A percentile compares a stretch with the other conserved stretches of the same genome.
Conservation (phyloP, 2,329 filamentous ascomycete species). For the Pseudogymnoascus sp. region DNA sequence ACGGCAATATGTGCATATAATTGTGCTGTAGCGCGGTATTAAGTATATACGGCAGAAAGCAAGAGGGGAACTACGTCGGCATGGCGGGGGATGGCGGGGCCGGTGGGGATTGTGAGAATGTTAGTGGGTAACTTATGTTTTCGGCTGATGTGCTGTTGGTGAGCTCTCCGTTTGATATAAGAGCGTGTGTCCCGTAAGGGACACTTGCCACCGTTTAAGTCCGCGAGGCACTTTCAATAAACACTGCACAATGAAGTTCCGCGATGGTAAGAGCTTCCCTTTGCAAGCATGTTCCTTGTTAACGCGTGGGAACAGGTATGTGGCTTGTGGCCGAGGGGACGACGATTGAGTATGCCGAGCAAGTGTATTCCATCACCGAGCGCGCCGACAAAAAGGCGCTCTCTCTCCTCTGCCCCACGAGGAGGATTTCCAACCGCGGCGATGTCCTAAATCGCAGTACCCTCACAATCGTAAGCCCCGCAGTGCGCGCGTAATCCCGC, state of each 20-base stretch:
- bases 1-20: neutral
- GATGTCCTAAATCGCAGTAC: slow-evolving; percentile 50
- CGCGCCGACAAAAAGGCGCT: slow-evolving; percentile 39
- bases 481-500: neutral
- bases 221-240: neutral
- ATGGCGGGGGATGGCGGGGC: slow-evolving; percentile 7
- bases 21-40: neutral
- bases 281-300: neutral
- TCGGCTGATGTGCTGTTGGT: neutral
- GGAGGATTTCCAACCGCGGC: slow-evolving; percentile 44
- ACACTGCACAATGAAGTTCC: slow-evolving; percentile 46
- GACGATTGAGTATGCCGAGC: slow-evolving; percentile 57
- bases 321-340: slow-evolving; percentile 56
- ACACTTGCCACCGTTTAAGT: neutral
- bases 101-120: slow-evolving; percentile 4
- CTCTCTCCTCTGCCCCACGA: slow-evolving; percentile 49
- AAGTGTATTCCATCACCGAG: slow-evolving; percentile 45
- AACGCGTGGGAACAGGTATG: slow-evolving; percentile 37
- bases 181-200: slow-evolving; percentile 3
- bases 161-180: neutral
- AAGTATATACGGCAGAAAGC: neutral
- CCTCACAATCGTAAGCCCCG: slow-evolving; percentile 38
- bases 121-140: slow-evolving; percentile 1
- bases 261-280: slow-evolving; percentile 38
- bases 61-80: neutral